These are phyloP conservation scores for Aspergillus cejpii DNA, from an alignment of 2,329 filamentous ascomycete species.

Conservation along the genomic window DNA sequence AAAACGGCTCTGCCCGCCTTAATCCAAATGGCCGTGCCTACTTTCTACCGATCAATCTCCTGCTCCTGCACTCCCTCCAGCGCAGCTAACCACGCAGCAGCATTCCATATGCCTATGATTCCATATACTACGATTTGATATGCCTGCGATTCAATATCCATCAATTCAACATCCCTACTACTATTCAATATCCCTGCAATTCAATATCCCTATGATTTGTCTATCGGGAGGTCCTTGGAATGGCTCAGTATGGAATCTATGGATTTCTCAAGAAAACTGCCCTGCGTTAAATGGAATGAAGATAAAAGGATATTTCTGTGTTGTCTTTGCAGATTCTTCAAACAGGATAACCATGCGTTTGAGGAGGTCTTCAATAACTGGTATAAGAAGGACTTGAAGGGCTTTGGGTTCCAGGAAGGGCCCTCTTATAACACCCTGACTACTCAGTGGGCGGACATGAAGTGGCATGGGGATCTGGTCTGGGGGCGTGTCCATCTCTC, in stretches of 20 bases:
- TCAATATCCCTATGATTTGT: no score
- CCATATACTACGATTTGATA: no score
- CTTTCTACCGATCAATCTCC: no score
- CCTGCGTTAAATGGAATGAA: not conserved
- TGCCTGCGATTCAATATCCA: no score
- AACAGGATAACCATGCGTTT: slow-evolving; percentile 5
- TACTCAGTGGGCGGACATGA: slow-evolving; percentile 23
- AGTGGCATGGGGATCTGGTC: slow-evolving; percentile 8
- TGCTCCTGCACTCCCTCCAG: no score
- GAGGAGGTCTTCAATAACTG: slow-evolving; percentile 23
- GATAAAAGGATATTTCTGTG: slow-evolving; percentile 19
- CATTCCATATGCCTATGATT: no score
- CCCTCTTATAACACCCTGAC: slow-evolving; percentile 10
- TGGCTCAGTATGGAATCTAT: not conserved
- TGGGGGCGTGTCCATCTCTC: slow-evolving; percentile 22
- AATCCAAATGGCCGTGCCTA: no score
- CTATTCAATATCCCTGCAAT: no score
- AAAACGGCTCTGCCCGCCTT: no score
- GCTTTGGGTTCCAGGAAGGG: slow-evolving; percentile 14
- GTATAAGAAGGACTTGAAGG: slow-evolving; percentile 18
- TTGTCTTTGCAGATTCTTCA: slow-evolving; percentile 23
- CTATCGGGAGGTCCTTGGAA: no score
- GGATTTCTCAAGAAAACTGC: not conserved
- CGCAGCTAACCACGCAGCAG: no score
- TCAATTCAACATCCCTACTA: no score